These are phyloP conservation scores for Haematococcus sp. DNA, from an alignment of 139 green algal species.

Conservation along the genomic window DNA sequence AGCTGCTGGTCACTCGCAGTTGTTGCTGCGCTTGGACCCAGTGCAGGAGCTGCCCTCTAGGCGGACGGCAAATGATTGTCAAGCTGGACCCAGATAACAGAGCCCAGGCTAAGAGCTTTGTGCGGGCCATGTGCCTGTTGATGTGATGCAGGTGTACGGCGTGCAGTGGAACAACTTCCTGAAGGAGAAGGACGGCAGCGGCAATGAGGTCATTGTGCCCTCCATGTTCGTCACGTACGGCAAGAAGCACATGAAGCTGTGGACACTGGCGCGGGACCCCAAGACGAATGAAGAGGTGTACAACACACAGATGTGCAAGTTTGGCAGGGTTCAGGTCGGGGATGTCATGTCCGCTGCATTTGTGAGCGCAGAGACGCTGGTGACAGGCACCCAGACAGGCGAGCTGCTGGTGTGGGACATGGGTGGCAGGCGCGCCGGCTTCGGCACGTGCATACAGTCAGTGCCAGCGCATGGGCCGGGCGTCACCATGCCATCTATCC, in stretches of 20 bases:
- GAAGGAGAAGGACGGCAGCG: slow-evolving; percentile 15
- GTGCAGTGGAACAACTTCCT: slow-evolving; percentile 57
- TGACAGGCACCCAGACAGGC: slow-evolving; percentile 42
- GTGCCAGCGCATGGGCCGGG: slow-evolving; percentile 43
- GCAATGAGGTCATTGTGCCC: slow-evolving; percentile 13
- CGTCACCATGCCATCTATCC: slow-evolving; percentile 29
- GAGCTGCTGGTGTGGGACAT: slow-evolving; percentile 57
- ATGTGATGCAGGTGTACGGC: slow-evolving; percentile 74
- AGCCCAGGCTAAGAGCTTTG: too few species aligned
- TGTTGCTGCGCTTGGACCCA: too few species aligned
- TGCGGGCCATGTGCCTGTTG: too few species aligned
- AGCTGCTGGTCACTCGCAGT: too few species aligned
- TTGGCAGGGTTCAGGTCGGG: slow-evolving; percentile 33
- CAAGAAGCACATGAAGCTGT: slow-evolving; percentile 62
- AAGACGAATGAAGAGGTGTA: slow-evolving; percentile 28
- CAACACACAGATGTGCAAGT: slow-evolving; percentile 41
- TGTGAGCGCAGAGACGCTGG: slow-evolving; percentile 40
- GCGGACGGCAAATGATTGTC: too few species aligned
- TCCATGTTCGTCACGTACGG: slow-evolving; percentile 61
- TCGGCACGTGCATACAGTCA: slow-evolving; percentile 48
- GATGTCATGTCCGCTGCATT: slow-evolving; percentile 50
- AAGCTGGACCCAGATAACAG: too few species aligned
- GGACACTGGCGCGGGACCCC: slow-evolving; percentile 19
- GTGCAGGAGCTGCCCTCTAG: too few species aligned
- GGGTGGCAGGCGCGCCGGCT: slow-evolving; percentile 10